Conservation (phyloP, 345 rosid species). For the Rhodamnia rubescens region DNA sequence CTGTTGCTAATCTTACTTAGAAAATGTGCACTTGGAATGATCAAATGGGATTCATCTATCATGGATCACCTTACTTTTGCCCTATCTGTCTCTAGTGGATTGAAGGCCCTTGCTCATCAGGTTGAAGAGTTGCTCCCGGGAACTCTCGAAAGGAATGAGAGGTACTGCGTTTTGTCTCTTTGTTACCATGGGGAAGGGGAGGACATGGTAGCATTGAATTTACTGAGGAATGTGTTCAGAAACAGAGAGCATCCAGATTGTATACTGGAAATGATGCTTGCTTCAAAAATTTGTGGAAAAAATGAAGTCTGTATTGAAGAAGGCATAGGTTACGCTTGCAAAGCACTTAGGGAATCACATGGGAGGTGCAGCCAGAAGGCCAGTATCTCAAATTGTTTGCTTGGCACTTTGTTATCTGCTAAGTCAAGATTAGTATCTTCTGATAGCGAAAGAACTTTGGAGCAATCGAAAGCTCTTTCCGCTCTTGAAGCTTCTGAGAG, state of each 20-base stretch:
- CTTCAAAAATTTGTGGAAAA: constrained; percentile 60
- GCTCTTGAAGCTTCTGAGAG: constrained; percentile 43
- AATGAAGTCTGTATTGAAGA: constrained; percentile 26
- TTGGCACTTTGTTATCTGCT: constrained; percentile 37
- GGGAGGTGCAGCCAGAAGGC: constrained; percentile 26
- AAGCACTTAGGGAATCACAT: constrained; percentile 22
- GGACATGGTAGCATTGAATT: constrained; percentile 43
- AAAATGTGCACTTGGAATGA: constrained; percentile 32
- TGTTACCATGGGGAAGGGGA: constrained; percentile 56
- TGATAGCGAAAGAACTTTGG: constrained; percentile 21
- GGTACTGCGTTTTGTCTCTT: constrained; percentile 35
- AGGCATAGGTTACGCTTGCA: constrained; percentile 33
- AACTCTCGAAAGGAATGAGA: constrained; percentile 25
- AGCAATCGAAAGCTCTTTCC: constrained; percentile 39
- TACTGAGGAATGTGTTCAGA: constrained; percentile 39
- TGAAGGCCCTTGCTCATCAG: constrained; percentile 37
- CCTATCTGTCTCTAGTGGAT: constrained; percentile 42
- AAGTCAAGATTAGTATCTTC: constrained; percentile 28
- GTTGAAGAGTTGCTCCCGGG: constrained; percentile 54
- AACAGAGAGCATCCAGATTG: constrained; percentile 29
- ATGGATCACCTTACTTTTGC: constrained; percentile 65
- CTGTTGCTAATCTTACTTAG: constrained; percentile 39
- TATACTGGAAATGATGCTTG: constrained; percentile 35
- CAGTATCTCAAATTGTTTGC: constrained; percentile 32
- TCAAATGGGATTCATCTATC: constrained; percentile 57